phyloP scores from a whole-genome alignment of 2,329 filamentous ascomycete genomes.

The Pseudogymnoascus sp. region DNA sequence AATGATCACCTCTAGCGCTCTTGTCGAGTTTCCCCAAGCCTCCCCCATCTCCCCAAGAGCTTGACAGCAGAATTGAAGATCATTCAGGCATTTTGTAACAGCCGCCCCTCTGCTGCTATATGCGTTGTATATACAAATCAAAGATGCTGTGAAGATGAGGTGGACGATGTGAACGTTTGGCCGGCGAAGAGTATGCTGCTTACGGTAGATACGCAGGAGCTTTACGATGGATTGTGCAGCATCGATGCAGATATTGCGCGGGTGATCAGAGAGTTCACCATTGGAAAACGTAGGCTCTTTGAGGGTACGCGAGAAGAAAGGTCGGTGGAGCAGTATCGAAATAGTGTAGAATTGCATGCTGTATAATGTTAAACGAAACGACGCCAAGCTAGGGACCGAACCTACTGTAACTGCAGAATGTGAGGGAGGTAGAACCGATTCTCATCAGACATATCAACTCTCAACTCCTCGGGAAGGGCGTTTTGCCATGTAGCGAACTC shows the following conservation, averaged over 20 bases:
- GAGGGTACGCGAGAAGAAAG: constrained; percentile 9
- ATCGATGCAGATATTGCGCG: constrained; percentile 9
- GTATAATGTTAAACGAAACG: not conserved
- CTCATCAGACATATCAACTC: constrained; percentile 9
- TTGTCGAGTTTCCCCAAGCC: constrained; percentile 9
- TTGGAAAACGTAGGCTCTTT: not conserved
- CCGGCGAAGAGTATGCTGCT: constrained; percentile 11
- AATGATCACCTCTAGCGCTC: constrained; percentile 11
- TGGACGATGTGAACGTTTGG: constrained; percentile 11
- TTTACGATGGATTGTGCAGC: constrained; percentile 10
- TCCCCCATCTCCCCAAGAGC: constrained; percentile 12
- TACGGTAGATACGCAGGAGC: constrained; percentile 10
- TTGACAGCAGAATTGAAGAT: constrained; percentile 13
- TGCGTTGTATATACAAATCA: constrained; percentile 12
- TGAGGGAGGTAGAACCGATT: constrained; percentile 11
- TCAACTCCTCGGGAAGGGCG: constrained; percentile 9
- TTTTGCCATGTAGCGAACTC: constrained; percentile 11
- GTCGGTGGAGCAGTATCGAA: constrained; percentile 12
- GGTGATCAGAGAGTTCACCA: not conserved
- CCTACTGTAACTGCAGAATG: constrained; percentile 12
- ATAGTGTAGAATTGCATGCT: constrained; percentile 13
- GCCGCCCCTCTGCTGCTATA: constrained; percentile 8
- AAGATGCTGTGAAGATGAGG: constrained; percentile 12
- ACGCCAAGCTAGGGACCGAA: not conserved
- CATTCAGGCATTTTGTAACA: constrained; percentile 3